Evolutionary conservation across 164 flowering plant species (phyloP), one percentile per base, ranked within the genome.

Genomic region (Kalanchoe fedtschenkoi): DNA sequence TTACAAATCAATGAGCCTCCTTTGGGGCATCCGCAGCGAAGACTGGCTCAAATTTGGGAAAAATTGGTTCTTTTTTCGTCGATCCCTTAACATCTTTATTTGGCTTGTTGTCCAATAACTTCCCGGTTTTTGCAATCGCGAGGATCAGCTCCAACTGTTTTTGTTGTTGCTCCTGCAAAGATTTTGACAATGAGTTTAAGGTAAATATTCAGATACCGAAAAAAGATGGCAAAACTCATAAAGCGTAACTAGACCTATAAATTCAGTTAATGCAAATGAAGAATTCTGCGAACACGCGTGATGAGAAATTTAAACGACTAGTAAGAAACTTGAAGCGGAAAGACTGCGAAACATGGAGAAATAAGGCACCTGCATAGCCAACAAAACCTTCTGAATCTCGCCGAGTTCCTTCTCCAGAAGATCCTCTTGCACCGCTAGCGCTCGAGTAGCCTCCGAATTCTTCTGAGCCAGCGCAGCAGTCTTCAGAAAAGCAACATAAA

Each of bases 371-470:
- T 95, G 99, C 99, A 95, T 95, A 62, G 93, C 93, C 65, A 91
- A 73, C 76, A 95, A 73, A 73, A 87, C 93, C 71, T 80, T 87
- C 56, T 95, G 99, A 74, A 91, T 81, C 78, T 91, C 99, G 56
- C 83, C 84, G 66, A 95, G 91, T 73, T 95, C 99, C 78, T 81
- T 88, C 69, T 95, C 97, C 47, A 95, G 78, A 66, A 71, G 75
- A 53, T 83, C 93, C 72, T 78, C 87, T 66, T 81, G 95, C 46
- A 62, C 71, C 60, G 97, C 91, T 68, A 95, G 74, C 51, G 85
- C 88, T 69, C 89, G 80, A 35, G 96, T 87, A 26, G 82, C 96
- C 81, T 91, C 99, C 2, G 97, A 88, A 68, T 84, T 95, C 73
- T 91, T 91, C 72, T 83, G 88, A 53, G 93, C 89, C 75, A 91